Base-by-base conservation (phyloP, 2,329 filamentous ascomycete species). In the Penicillium sp. region DNA sequence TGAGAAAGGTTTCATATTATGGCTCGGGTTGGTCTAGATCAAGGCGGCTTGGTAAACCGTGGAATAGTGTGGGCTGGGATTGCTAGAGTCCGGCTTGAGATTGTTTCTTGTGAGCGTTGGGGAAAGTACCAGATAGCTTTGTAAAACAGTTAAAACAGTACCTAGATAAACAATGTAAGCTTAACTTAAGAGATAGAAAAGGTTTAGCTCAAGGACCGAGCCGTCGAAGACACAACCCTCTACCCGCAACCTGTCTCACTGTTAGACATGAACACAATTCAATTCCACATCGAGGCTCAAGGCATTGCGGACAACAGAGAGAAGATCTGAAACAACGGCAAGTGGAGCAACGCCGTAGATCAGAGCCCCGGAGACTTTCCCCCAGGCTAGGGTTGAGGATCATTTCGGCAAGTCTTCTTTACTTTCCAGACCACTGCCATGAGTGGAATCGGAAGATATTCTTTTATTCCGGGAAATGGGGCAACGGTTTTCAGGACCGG, bases 241-340 rank as follows among this genome's bases (percentile, higher is more conserved):
- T 45, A 36, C 22, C 41, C 35, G 35, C 33, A 11, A 44, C 22
- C 30, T 35, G 44, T 53, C 54, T 56, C 53, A 56, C 24, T 31
- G 3, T 33, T 7, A 35, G 42, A 50, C 45, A 46, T 33, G 55
- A 41, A 24, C n/a, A 42, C 20, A 33, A 33, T 27, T 39, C 6
- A 18, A 54, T 31, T 39, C 48, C 42, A 36, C 5, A 44, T 57
- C 50, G 54, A 60, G 58, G 53, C 33, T 38, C 41, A 51, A 51
- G 42, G 54, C 47, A 54, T 40, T 13, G 45, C 33, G 48, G 28
- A 51, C 40, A 53, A 60, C 52, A 54, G 39, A 46, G 25, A 45
- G 51, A 41, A 46, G 31, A 56, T 57, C 51, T 59, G 55, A 60
- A 59, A 59, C 57, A 33, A 24, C 57, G 58, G 55, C 25, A 60